Evolutionary conservation across 441 rosid species (phyloP).

Genomic region (Pelargonium fulgidum): DNA sequence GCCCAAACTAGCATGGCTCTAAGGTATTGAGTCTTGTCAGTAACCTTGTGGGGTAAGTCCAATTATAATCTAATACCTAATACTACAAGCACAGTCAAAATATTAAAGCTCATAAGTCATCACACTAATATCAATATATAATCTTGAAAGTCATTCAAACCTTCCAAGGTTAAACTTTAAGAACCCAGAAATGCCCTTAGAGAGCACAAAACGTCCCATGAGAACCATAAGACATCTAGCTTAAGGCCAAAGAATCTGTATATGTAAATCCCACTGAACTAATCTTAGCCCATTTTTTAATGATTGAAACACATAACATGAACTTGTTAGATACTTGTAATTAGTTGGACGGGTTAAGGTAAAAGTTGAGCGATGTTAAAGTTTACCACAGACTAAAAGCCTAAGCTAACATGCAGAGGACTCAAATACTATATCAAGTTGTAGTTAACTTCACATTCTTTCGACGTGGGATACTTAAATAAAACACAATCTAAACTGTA

Average conservation of each 20-base stretch:
- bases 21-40: not conserved
- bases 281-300: too few relatives aligned
- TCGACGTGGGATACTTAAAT: too few relatives aligned
- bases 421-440: too few relatives aligned
- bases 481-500: not conserved
- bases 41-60: not conserved
- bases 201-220: not conserved
- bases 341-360: not conserved
- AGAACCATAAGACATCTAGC: too few relatives aligned
- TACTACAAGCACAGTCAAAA: not conserved
- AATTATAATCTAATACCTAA: not conserved
- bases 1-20: too few relatives aligned
- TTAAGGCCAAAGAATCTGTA: too few relatives aligned
- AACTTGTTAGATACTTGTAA: not conserved
- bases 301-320: not conserved
- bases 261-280: too few relatives aligned
- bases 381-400: too few relatives aligned
- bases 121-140: not conserved
- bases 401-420: too few relatives aligned
- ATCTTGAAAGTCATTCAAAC: not conserved
- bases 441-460: too few relatives aligned
- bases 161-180: not conserved
- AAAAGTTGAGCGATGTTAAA: not conserved
- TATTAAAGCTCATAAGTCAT: not conserved
- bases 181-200: not conserved